phyloP scores from a whole-genome alignment of 768 basidiomycete species.

The Mycena rosella region DNA sequence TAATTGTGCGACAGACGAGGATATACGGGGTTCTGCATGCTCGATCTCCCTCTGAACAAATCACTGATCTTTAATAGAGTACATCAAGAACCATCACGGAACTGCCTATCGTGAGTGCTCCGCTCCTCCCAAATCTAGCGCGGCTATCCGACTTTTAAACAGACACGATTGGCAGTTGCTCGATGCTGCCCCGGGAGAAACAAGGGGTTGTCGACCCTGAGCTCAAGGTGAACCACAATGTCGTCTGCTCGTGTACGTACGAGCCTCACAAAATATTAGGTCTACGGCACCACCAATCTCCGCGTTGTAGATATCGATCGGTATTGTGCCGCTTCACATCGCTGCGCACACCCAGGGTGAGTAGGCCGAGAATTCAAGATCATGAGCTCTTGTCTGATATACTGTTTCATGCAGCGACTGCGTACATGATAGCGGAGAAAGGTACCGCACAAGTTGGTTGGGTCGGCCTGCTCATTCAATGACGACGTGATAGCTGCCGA shows the following conservation, averaged over 20 bases:
- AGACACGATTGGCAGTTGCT: slow-evolving; percentile 63
- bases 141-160: not conserved
- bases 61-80: slow-evolving; percentile 1
- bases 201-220: slow-evolving; percentile 64
- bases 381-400: no score
- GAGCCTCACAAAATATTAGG: slow-evolving; percentile 44
- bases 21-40: slow-evolving; percentile 44
- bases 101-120: slow-evolving; percentile 44
- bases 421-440: slow-evolving; percentile 62
- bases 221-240: slow-evolving; percentile 50
- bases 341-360: slow-evolving; percentile 29
- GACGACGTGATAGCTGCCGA: slow-evolving; percentile 7
- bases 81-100: slow-evolving; percentile 38
- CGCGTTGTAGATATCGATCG: slow-evolving; percentile 42
- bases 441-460: slow-evolving; percentile 43
- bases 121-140: not conserved
- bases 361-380: slow-evolving; percentile 14
- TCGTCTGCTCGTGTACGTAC: not conserved
- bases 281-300: slow-evolving; percentile 69
- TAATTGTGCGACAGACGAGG: slow-evolving; percentile 46
- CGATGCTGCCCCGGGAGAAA: slow-evolving; percentile 66
- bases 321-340: slow-evolving; percentile 30
- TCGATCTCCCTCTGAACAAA: not conserved
- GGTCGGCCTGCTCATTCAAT: not conserved
- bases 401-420: slow-evolving; percentile 49